These are phyloP conservation scores for Ilyonectria robusta DNA, from an alignment of 2,329 filamentous ascomycete species.

Conservation along the genomic window DNA sequence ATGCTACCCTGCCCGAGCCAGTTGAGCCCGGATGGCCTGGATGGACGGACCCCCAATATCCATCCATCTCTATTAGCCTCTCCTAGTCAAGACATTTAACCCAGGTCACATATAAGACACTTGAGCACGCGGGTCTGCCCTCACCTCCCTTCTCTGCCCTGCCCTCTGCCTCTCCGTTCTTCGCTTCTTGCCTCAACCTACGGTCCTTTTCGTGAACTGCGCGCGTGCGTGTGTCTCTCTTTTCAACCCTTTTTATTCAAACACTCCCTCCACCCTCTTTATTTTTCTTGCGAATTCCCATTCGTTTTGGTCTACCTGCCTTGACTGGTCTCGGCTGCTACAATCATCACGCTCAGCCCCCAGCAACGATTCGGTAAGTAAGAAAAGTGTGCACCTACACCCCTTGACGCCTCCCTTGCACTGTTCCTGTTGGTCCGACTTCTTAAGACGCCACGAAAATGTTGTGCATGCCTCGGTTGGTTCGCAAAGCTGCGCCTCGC, in stretches of 20 bases:
- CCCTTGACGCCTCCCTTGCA: slow-evolving; percentile 1
- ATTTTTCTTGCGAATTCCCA: slow-evolving; percentile 18
- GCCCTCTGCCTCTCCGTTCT: slow-evolving; percentile 23
- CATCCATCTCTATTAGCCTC: slow-evolving; percentile 8
- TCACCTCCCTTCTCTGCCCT: slow-evolving; percentile 18
- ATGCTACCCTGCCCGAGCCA: slow-evolving; percentile 34
- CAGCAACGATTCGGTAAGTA: slow-evolving; percentile 23
- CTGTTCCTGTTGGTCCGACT: neutral
- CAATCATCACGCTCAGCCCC: neutral
- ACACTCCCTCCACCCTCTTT: slow-evolving; percentile 31
- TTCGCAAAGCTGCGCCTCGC: slow-evolving; percentile 21
- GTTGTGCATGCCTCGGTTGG: slow-evolving; percentile 6
- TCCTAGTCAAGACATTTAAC: slow-evolving; percentile 19
- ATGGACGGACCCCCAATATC: neutral
- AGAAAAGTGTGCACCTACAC: neutral
- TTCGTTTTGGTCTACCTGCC: slow-evolving; percentile 27
- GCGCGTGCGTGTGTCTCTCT: slow-evolving; percentile 44
- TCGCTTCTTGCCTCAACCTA: slow-evolving; percentile 15
- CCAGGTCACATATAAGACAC: slow-evolving; percentile 41
- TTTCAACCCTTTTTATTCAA: slow-evolving; percentile 30
- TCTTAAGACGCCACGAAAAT: slow-evolving; percentile 8
- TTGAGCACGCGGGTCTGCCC: slow-evolving; percentile 18
- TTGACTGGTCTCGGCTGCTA: slow-evolving; percentile 25
- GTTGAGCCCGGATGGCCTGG: slow-evolving; percentile 1
- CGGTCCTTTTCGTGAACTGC: slow-evolving; percentile 42